Base-by-base conservation (phyloP, 306 rosid genomes). In the Quercus rubra region DNA sequence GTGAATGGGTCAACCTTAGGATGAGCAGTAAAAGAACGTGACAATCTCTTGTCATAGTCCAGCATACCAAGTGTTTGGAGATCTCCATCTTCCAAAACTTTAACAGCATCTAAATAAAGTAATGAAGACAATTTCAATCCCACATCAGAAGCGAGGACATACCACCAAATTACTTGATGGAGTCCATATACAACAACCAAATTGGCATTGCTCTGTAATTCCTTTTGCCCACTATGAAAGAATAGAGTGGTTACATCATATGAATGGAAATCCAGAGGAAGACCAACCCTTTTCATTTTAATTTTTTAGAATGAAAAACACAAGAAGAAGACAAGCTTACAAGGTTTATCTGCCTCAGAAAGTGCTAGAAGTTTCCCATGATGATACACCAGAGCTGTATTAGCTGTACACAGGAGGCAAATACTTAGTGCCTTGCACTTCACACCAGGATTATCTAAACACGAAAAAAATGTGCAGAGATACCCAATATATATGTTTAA, bases 71-170 rank as follows among this genome's bases (percentile, higher is more conserved):
- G 91, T 30, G 99, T 94, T 71, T 92, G 97, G 82, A 92, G 82
- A 87, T 94, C 97, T 74, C 99, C 99, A 82, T 94, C 99, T 85
- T 94, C 99, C 81, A 94, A 79, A 71, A 94, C 97, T 88, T 92
- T 91, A 76, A 94, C 78, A 78, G 86, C 95, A 89, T 94, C 97
- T 94, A 28, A 28, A 2, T 74, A 80, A 75, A 73, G 68, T 18
- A 62, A 84, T 46, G 11, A 30, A n/a, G 52, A 83, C 73, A 23
- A 69, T 71, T 83, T 84, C 83, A 85, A 71, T 62, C 59, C 64
- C 59, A 66, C 14, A 43, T 43, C 3, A 41, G 49, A 41, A 2
- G 14, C 13, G 1, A 43, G 51, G 13, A 43, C 51, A 43, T 43
- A 43, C 1, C 51, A 43, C 3, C 14, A 55, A 35, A 33, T 43